Base-by-base conservation (phyloP, 345 rosid species). In the Euphorbia lathyris region DNA sequence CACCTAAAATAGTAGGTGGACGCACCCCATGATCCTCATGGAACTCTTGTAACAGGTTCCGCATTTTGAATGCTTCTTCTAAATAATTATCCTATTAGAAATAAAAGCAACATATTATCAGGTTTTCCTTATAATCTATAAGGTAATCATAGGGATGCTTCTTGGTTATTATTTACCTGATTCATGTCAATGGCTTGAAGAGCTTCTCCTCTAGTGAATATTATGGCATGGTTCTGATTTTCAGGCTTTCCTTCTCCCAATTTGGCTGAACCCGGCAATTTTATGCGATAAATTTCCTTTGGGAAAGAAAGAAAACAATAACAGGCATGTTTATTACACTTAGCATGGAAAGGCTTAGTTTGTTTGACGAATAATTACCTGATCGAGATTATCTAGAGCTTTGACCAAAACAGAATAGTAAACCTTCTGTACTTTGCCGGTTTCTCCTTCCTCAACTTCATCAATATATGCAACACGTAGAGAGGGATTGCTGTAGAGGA, bases 51-150 rank as follows among this genome's bases (percentile, higher is more conserved):
- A 95, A 84, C 66, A 95, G 92, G 79, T 95, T 95, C 42, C 93
- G 90, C 99, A 95, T 92, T 83, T 95, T 95, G 57, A 95, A 77
- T 56, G 99, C 97, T 87, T 95, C 97, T 84, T 95, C 99, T 80
- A 92, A 82, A 82, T 95, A 95, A 80, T 95, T 93, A 80, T 95
- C 99, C 99, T 95, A 75, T 53, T 48, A 66, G 73, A 61, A 67
- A 66, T 26, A 27, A 58, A 58, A 63, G 56, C 40, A 75, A 65
- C 48, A 74, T 59, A 63, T 29, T 30, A 62, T 75, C 45, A 73
- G 38, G 40, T 61, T 42, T 34, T 58, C 13, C 30, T 16, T 12
- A 26, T 5, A 59, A 51, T 7, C 14, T 14, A 30, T 34, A 20
- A 53, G 16, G 11, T 2, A 27, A 32, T 58, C 48, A 16, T 9